A percentile compares a stretch with the other conserved stretches of the same genome.
Evolutionary conservation across 2,329 filamentous ascomycete genomes (phyloP).

Genomic region (Rhinocladiella similis): DNA sequence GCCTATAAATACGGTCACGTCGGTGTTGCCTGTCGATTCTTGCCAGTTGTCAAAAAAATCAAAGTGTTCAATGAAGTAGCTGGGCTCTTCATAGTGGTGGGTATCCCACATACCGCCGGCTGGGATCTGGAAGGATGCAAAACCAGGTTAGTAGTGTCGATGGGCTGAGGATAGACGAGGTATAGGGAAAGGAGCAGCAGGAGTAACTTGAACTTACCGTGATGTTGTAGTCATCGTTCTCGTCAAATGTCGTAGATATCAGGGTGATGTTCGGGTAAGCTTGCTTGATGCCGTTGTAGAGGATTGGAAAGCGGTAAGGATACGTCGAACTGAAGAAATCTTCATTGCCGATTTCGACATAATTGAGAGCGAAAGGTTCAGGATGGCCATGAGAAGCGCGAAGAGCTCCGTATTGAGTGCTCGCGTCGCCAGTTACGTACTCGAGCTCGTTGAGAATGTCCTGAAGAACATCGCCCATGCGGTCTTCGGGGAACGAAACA

Average conservation of each 20-base stretch:
- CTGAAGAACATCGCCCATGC: constrained; percentile 41
- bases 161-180: too few species aligned
- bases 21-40: constrained; percentile 25
- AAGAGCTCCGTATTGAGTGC: constrained; percentile 41
- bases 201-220: constrained; percentile 5
- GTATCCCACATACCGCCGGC: constrained; percentile 40
- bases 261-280: constrained; percentile 59
- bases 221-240: constrained; percentile 36
- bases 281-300: constrained; percentile 59
- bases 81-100: constrained; percentile 43
- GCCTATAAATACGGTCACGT: constrained; percentile 35
- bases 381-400: constrained; percentile 62
- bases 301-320: constrained; percentile 58
- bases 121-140: constrained; percentile 29
- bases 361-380: constrained; percentile 60
- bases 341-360: constrained; percentile 69
- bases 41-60: constrained; percentile 45
- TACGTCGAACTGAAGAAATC: constrained; percentile 58
- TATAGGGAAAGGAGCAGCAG: too few species aligned
- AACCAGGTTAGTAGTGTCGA: too few species aligned
- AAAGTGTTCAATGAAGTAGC: constrained; percentile 43
- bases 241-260: constrained; percentile 48
- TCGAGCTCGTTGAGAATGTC: constrained; percentile 35
- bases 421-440: constrained; percentile 26
- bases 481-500: constrained; percentile 33